These are phyloP conservation scores for Populus trichocarpa DNA, from an alignment of 441 rosid species.

Conservation along the genomic window DNA sequence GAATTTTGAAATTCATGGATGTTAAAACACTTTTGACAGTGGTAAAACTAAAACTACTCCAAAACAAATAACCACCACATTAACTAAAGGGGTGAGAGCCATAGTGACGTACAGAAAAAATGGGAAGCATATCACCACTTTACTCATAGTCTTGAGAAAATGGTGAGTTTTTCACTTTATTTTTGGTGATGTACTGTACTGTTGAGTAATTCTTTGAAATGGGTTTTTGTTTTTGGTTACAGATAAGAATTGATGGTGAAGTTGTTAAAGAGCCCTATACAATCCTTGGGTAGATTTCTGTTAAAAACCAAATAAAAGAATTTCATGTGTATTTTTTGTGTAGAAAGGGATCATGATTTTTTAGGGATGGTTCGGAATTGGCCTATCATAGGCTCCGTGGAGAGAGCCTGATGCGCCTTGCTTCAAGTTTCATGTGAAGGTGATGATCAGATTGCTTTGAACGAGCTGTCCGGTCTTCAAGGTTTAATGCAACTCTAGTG, in stretches of 20 bases:
- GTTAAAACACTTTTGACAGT: too few relatives aligned
- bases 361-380: conserved; percentile 58
- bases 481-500: conserved; percentile 70
- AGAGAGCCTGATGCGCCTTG: conserved; percentile 73
- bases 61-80: too few relatives aligned
- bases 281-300: conserved; percentile 42
- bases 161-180: not conserved
- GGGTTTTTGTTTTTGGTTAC: conserved; percentile 23
- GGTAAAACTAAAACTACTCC: too few relatives aligned
- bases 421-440: conserved; percentile 66
- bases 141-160: too few relatives aligned
- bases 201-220: not conserved
- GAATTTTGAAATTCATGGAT: too few relatives aligned
- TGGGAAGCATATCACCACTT: too few relatives aligned
- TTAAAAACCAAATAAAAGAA: not conserved
- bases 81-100: too few relatives aligned
- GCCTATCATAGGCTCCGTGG: conserved; percentile 91
- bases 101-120: too few relatives aligned
- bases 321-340: not conserved
- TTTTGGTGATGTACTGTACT: not conserved
- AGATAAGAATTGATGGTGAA: conserved; percentile 61
- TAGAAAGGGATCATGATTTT: not conserved
- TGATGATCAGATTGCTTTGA: conserved; percentile 73
- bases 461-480: conserved; percentile 92
- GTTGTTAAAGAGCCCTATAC: conserved; percentile 49